Evolutionary conservation across 169 alveolate species (phyloP), one percentile per base, ranked within the genome.

Genomic region (Babesia divergens): DNA sequence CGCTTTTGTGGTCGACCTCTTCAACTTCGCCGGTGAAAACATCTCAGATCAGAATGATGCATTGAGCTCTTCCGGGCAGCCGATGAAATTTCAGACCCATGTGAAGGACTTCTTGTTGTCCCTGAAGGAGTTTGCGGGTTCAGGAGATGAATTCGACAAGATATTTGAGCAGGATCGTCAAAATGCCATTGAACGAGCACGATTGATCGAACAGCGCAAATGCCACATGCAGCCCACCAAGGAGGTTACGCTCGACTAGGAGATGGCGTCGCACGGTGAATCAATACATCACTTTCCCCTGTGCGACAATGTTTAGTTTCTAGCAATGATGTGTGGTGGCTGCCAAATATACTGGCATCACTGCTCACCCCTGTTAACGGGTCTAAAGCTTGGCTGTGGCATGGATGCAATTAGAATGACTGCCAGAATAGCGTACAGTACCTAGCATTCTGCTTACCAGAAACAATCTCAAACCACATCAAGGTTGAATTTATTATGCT

Each of bases 41-140:
- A 56, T 47, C 28, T 52, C 60, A 6, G 65, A 43, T 0, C 74
- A 69, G 50, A 35, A 14, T 1, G 71, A 69, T 34, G 31, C 82
- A 0, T 13, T 69, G 53, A 47, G 11, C 22, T 2, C 38, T 14
- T 6, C 9, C 29, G 65, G 67, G 20, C 65, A 62, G 72, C 66
- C 66, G 16, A 14, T 68, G 64, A 77, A 44, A 51, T 77, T 77
- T 60, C 86, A 77, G 49, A 77, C 86, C 34, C 86, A 77, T 42
- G 86, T 77, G 38, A 66, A 53, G 40, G 86, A 77, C 68, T 77
- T 77, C 60, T 16, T 77, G 50, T 59, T 77, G 40, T 77, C 86
- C 28, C 75, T 77, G 32, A 77, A 77, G 59, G 86, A 77, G 69
- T 77, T 77, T 38, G 76, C 86, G 38, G 86, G 86, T 4, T 77